Base-by-base conservation (phyloP, 495 filamentous ascomycete genomes). In the Tetracladium setigerum region DNA sequence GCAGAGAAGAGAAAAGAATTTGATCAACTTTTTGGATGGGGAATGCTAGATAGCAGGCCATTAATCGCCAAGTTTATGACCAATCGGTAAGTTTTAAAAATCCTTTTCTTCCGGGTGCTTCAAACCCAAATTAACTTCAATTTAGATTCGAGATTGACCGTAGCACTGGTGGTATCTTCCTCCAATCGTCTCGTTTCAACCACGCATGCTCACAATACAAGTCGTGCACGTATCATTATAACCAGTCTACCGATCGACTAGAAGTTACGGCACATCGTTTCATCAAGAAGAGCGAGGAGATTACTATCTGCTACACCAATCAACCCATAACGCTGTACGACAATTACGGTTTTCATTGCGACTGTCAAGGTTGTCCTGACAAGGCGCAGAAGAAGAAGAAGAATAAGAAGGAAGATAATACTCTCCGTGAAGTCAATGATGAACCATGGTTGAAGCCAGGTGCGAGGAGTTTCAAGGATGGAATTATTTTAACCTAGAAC, bases 261-360 rank as follows among this genome's bases (percentile, higher is more conserved):
- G 33, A 37, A 18, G 15, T 48, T 30, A 50, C 15, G n/a, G 15
- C 43, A 6, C 13, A 38, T 11, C 14, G 2, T 1, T 30, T 24
- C 10, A 51, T 59, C 33, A 36, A 30, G 12, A 15, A 42, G 9
- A 52, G 53, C 1, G 18, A 49, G 22, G 56, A 59, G 15, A 34
- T 59, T 5, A 59, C 56, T 6, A 59, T 59, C n/a, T 46, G 33
- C 6, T 59, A 59, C 32, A 51, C 31, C 9, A 30, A 4, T n/a
- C 30, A 19, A 11, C 46, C 48, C 4, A 8, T 11, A 0, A 42
- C 16, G 13, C 47, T 55, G 5, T 33, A 39, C 8, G 41, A 41
- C 5, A 50, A 53, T n/a, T 59, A 59, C 16, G 56, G 56, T 12
- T 59, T 59, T 35, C 32, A 43, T 13, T 59, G 56, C 22, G 53